phyloP scores from a whole-genome alignment of 139 green algal genomes.

The Auxenochlorella pyrenoidosa region DNA sequence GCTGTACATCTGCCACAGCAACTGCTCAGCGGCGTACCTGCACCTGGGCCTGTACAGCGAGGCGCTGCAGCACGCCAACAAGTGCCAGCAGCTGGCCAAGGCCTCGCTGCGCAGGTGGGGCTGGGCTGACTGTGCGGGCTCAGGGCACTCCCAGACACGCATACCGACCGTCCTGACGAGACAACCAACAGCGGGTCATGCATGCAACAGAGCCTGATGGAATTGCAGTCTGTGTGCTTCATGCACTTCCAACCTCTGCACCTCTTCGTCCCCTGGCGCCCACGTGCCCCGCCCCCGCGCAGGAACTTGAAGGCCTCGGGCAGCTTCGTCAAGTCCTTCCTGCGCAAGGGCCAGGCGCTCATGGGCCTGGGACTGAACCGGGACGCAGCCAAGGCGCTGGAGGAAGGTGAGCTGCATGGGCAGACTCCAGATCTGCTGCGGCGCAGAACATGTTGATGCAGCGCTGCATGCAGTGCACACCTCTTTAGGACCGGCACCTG shows the following conservation, averaged over 20 bases:
- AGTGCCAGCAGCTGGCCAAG: constrained; percentile 43
- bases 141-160: not conserved
- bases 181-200: no score
- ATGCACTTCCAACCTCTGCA: not conserved
- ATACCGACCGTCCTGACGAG: no score
- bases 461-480: not conserved
- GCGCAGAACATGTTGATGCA: no score
- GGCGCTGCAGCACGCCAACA: constrained; percentile 49
- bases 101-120: constrained; percentile 47
- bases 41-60: constrained; percentile 54
- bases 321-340: constrained; percentile 66
- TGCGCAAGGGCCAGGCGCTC: constrained; percentile 67
- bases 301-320: constrained; percentile 23
- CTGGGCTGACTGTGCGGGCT: no score
- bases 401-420: not conserved
- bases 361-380: constrained; percentile 55
- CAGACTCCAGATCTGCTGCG: no score
- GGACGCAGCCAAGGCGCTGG: constrained; percentile 35
- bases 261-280: not conserved
- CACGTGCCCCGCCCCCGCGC: not conserved
- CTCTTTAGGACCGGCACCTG: not conserved
- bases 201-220: no score
- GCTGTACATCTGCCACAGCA: constrained; percentile 70
- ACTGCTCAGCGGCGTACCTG: constrained; percentile 64
- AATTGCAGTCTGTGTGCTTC: no score